Evolutionary conservation across 495 filamentous ascomycete genomes (phyloP), one percentile per base, ranked within the genome.

Genomic region (Jackrogersella multiformis): DNA sequence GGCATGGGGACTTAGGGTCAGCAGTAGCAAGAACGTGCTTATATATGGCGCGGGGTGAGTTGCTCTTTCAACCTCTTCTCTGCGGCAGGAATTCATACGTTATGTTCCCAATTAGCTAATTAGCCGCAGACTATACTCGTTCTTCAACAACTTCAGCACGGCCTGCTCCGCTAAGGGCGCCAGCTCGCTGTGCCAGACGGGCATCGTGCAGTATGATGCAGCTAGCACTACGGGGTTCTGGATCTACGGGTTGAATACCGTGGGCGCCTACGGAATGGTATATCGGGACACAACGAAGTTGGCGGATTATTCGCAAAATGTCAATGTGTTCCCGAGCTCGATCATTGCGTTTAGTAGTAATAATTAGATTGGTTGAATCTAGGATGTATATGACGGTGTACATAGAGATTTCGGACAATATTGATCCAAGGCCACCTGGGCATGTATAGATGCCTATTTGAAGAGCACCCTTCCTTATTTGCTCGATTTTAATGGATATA

Each of bases 41-140:
- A 74, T 91, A 16, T 93, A 91, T 56, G 88, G 89, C 20, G 88
- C 87, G 9, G 91, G 91, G 70, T 70, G 49, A 64, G 70, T 56
- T 20, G 13, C 10, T 24, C 32, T 10, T 9, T 35, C 15, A 20
- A 10, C 18, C 9, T 42, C 39, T 9, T 35, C 7, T 34, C 15
- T 20, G 15, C 10, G 10, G 21, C 5, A 24, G 9, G 18, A 23
- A 42, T 4, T 21, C 20, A 16, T 20, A 18, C 20, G 16, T 1
- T 15, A 12, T 7, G 13, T 24, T 45, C 8, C 42, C 18, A 26
- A 24, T 12, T 30, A 49, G 56, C 77, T 76, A 70, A 78, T 73
- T 36, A 41, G 38, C 8, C 72, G 68, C 49, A 73, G 70, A 0
- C 70, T 87, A 28, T 87, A 87, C 73, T 80, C 75, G 23, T 87